Evolutionary conservation across 148 eudicot genomes (phyloP), one percentile per base, ranked within the genome.

Genomic region (Drosera capensis): DNA sequence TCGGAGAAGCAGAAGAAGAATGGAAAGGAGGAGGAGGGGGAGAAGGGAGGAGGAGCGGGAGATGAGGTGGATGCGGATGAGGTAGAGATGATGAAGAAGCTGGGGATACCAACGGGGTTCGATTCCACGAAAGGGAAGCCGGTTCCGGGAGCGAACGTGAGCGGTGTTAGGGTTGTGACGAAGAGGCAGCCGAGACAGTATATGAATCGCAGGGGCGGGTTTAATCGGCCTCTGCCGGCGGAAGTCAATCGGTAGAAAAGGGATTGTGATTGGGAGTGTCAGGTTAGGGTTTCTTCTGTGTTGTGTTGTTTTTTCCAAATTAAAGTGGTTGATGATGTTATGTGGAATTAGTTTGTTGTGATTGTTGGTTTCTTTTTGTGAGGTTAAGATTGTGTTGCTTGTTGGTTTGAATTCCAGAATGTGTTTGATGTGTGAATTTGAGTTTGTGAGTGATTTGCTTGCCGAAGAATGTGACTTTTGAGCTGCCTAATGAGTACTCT

Each of bases 121-220:
- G 97, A 88, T 67, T 51, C 92, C 8, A 88, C 97, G 5, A 88
- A 88, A 51, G 97, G 97, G 39, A 88, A 83, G 59, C 87, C 72
- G 0, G 97, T 88, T 14, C 26, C 70, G 2, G 97, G 90, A 7
- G 72, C 93, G 17, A 94, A 88, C 49, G 81, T 80, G 11, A 82
- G 97, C 14, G 86, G 86, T 8, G 67, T 83, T 31, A 71, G 97
- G 52, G 82, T 78, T 22, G 92, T 78, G 20, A 88, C 94, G 5
- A 88, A 88, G 62, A 53, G 97, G 21, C 94, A 80, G 68, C 97
- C 97, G 5, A 41, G 94, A 20, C 94, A 88, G 84, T 88, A 88
- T 44, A 88, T 88, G 97, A 88, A 88, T 65, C 71, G 97, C 8
- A 73, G 97, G 7, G 97, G 97, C 11, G 94, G 97, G 0, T 88